Evolutionary conservation across 345 rosid species (phyloP), one percentile per base, ranked within the genome.

Genomic region (Lepidium didymum): DNA sequence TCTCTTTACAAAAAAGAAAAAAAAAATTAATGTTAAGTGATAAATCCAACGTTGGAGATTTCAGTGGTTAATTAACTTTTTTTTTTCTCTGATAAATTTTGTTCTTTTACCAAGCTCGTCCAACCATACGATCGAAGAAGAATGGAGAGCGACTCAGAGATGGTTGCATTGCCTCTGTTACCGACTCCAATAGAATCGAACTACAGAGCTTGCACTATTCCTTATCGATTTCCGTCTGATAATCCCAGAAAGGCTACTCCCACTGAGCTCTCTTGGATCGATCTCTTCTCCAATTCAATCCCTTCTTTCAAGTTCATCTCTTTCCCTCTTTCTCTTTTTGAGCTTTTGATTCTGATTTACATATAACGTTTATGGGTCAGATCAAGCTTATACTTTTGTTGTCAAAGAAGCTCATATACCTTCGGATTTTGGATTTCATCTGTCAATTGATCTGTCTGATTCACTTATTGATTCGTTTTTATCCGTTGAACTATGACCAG

Each of bases 161-260:
- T 87, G 90, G 96, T 84, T n/a, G 68, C 90, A n/a, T 87, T 94
- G 31, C 99, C 99, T 11, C 60, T 85, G 76, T 81, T 94, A 57
- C 73, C 56, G 68, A 82, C 85, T 18, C 96, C 97, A 36, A 83
- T 86, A 67, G 93, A 89, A 62, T 77, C 90, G 4, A 91, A 87
- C 74, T 91, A 89, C 86, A 83, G 94, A 56, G 88, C 90, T 3
- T 89, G 86, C 85, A 89, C 96, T 54, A 91, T 94, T 62, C 97
- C 99, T 16, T 91, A 85, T 79, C 78, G 97, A 54, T 91, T 89
- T 80, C 97, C 96, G 9, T 89, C 99, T 27, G 97, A 94, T 77
- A 87, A 91, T 73, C 93, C 90, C 10, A 79, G 75, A 64, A 89
- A 80, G 66, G 76, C 96, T 19, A 94, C 99, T 16, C 97, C 90